Conservation (phyloP, 148 eudicot species). For the Agrostemma githago region DNA sequence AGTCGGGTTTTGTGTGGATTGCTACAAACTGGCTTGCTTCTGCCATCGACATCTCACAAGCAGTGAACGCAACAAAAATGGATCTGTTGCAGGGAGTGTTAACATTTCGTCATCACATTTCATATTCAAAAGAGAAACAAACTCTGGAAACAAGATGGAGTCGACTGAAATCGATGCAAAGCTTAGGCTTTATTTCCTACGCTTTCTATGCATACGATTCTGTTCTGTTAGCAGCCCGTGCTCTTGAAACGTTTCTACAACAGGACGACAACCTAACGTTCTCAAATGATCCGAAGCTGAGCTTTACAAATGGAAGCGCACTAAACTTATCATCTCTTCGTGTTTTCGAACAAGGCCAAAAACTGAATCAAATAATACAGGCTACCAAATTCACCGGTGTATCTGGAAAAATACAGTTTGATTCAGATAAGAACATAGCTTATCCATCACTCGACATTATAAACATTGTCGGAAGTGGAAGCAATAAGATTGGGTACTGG, state of each 20-base stretch:
- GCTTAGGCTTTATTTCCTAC: conserved; percentile 52
- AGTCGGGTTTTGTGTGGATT: conserved; percentile 80
- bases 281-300: conserved; percentile 51
- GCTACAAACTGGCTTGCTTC: conserved; percentile 90
- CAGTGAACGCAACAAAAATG: conserved; percentile 27
- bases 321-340: conserved; percentile 49
- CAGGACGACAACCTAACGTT: conserved; percentile 55
- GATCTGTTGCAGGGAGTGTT: conserved; percentile 69
- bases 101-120: conserved; percentile 64
- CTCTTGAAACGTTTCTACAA: conserved; percentile 55
- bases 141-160: conserved; percentile 48
- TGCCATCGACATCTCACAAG: conserved; percentile 45
- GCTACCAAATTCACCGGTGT: conserved; percentile 50
- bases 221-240: conserved; percentile 69
- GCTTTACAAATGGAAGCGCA: conserved; percentile 31
- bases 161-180: conserved; percentile 36
- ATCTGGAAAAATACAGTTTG: conserved; percentile 53
- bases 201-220: conserved; percentile 89
- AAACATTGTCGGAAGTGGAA: conserved; percentile 69
- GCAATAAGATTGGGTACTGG: conserved; percentile 71
- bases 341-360: conserved; percentile 56
- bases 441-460: conserved; percentile 60
- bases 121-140: conserved; percentile 49
- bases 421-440: conserved; percentile 52
- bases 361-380: conserved; percentile 42